phyloP scores from a whole-genome alignment of 169 alveolate species.

The Babesia sp. region DNA sequence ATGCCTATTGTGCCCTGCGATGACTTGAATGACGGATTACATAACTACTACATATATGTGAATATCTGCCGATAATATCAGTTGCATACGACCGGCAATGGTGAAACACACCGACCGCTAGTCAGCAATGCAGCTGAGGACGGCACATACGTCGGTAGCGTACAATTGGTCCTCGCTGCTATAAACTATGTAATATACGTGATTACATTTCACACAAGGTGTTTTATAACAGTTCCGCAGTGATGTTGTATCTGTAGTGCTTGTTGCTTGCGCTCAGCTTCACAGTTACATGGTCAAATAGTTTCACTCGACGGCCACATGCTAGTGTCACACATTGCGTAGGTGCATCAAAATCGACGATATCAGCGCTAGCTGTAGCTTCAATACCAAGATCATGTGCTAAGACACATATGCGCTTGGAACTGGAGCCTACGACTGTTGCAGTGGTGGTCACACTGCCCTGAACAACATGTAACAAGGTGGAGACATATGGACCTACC shows the following conservation, averaged over 20 bases:
- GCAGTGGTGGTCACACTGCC: conserved; percentile 53
- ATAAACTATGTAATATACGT: conserved; percentile 15
- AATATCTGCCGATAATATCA: background rate
- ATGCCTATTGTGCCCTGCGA: conserved; percentile 10
- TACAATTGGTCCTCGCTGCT: background rate
- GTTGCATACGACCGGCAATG: background rate
- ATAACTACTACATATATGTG: background rate
- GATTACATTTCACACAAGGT: background rate
- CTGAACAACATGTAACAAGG: conserved; percentile 58
- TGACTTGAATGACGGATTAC: background rate
- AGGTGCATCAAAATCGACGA: conserved; percentile 46
- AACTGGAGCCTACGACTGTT: conserved; percentile 74
- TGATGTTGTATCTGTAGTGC: conserved; percentile 69
- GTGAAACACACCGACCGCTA: background rate
- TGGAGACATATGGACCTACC: conserved; percentile 48
- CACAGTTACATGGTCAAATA: conserved; percentile 69
- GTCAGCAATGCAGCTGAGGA: background rate
- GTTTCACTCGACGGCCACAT: conserved; percentile 34
- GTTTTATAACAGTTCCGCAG: conserved; percentile 55
- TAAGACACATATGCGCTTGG: conserved; percentile 69
- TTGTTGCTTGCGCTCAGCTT: conserved; percentile 62
- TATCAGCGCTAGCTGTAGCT: conserved; percentile 56
- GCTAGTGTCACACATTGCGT: conserved; percentile 48
- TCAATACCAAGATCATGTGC: conserved; percentile 43
- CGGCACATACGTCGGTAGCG: conserved; percentile 13